Evolutionary conservation across 1,284 basidiomycete species (phyloP).

Genomic region (Amylostereum areolatum): DNA sequence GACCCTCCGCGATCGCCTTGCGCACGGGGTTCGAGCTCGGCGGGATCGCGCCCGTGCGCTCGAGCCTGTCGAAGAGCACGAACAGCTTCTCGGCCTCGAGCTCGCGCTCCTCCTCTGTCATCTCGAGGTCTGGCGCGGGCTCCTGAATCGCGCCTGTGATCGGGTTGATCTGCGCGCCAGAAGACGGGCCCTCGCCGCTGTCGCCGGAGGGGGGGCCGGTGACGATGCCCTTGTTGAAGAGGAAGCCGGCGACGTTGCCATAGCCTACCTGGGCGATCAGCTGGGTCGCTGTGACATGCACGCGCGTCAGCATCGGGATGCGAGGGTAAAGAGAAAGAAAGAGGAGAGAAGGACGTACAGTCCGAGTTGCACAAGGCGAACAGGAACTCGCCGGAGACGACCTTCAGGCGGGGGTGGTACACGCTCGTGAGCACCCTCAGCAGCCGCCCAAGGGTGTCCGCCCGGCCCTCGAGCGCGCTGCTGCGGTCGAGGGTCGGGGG

Average conservation of each 20-base stretch:
- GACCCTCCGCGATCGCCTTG: constrained; percentile 61
- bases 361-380: constrained; percentile 77
- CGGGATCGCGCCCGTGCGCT: constrained; percentile 62
- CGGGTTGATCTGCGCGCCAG: constrained; percentile 61
- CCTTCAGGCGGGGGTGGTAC: constrained; percentile 66
- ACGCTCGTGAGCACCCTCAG: constrained; percentile 74
- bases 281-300: constrained; percentile 42
- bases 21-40: constrained; percentile 67
- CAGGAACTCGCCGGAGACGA: constrained; percentile 79
- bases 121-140: constrained; percentile 36
- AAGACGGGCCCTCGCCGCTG: constrained; percentile 28
- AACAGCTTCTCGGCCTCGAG: constrained; percentile 86
- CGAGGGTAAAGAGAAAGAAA: neutral
- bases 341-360: constrained; percentile 40
- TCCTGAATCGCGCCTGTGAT: constrained; percentile 65
- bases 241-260: constrained; percentile 87
- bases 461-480: constrained; percentile 61
- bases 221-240: constrained; percentile 84
- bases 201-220: constrained; percentile 32
- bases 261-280: constrained; percentile 80
- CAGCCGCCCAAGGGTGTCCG: constrained; percentile 72
- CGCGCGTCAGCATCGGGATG: constrained; percentile 1
- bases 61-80: constrained; percentile 82
- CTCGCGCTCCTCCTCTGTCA: constrained; percentile 92
- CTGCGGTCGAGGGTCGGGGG: constrained; percentile 78